Evolutionary conservation across 2,329 filamentous ascomycete species (phyloP), one percentile per base, ranked within the genome.

Genomic region (Cladophialophora bantiana): DNA sequence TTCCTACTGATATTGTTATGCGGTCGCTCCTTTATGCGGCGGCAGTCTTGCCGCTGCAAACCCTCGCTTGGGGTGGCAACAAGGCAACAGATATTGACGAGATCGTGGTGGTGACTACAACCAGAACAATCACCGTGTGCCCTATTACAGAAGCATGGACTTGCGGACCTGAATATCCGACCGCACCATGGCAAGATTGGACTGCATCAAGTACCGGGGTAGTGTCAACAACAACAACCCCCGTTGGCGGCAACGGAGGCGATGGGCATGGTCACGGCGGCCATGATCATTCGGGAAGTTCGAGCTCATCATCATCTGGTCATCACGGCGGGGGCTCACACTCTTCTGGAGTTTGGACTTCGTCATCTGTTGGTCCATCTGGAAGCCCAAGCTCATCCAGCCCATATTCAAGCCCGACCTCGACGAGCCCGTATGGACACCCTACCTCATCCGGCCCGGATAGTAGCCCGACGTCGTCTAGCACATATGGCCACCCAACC

Each of bases 1-100:
- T 58, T 52, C 48, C 42, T 58, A 20, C 26, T 26, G 45, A 50
- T 50, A 40, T 62, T 58, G 58, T 40, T 18, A 72, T 72, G 70
- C 69, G 68, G 65, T 70, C 68, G 50, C 65, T 70, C 52, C 62
- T 63, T 40, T 72, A 70, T 59, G 55, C 67, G 32, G 63, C 68
- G 61, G 70, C 67, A 34, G 48, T 68, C 10, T 52, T 70, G 70
- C 67, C 70, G 34, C 45, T 69, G n/a, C 40, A 56, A 36, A 55
- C 62, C 20, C 54, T 66, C 54, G 42, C 64, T 20, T 60, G 20
- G 42, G 40, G 54, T 15, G 64, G 35, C 35, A 64, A 65, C 35
- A 64, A 65, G 15, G 32, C 3, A 31, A 45, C 59, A 35, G 64
- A 70, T n/a, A 53, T 42, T 3, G 70, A 72, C 61, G 59, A 59